Conservation (phyloP, 495 filamentous ascomycete species). For the Penicillium paxilli region DNA sequence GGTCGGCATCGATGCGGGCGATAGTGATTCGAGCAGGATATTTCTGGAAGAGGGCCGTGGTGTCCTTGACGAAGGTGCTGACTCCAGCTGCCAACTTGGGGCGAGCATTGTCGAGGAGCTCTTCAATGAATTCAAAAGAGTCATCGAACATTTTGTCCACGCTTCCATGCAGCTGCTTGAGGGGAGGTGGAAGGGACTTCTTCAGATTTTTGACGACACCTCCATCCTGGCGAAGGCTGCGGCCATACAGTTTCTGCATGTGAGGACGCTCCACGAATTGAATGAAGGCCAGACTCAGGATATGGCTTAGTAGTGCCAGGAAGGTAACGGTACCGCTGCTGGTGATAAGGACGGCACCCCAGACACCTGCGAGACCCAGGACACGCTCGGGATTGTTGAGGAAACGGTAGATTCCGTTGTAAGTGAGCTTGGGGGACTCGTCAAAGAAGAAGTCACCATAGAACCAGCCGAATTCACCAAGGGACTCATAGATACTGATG, state of each 20-base stretch:
- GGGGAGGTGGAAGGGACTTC: conserved; percentile 80
- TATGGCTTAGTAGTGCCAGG: conserved; percentile 81
- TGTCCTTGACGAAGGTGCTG: conserved; percentile 83
- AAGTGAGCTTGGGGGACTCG: conserved; percentile 80
- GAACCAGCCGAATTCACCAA: conserved; percentile 99
- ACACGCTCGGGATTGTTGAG: conserved; percentile 96
- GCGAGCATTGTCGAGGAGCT: conserved; percentile 82
- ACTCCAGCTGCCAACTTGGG: conserved; percentile 87
- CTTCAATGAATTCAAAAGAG: conserved; percentile 84
- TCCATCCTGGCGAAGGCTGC: conserved; percentile 78
- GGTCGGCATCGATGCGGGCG: conserved; percentile 74
- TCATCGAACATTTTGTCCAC: conserved; percentile 86
- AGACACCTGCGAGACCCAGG: conserved; percentile 90
- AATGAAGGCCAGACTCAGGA: conserved; percentile 82
- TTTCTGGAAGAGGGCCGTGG: conserved; percentile 81
- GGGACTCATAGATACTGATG: conserved; percentile 90
- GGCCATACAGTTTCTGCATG: conserved; percentile 97
- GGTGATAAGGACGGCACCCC: conserved; percentile 92
- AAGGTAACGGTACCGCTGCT: conserved; percentile 80
- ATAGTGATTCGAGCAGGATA: conserved; percentile 89
- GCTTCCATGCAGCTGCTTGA: conserved; percentile 73
- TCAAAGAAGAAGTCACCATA: conserved; percentile 97
- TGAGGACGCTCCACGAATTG: conserved; percentile 94
- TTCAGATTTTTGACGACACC: conserved; percentile 89
- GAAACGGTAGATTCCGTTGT: conserved; percentile 96